Evolutionary conservation across 192 early-diverging fungal genomes (phyloP), one percentile per base, ranked within the genome.

Genomic region (Neocallimastix lanati): DNA sequence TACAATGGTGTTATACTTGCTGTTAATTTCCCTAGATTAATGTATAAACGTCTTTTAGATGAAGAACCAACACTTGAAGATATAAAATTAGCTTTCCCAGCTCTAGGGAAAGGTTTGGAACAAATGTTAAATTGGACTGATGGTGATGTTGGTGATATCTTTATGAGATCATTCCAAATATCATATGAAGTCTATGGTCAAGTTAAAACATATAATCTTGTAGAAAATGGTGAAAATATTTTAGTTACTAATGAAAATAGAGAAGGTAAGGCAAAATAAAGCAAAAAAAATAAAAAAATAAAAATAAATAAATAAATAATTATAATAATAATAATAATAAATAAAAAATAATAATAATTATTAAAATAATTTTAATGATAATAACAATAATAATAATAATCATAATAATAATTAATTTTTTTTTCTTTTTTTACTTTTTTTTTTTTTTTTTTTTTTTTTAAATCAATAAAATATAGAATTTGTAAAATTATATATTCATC

Each of bases 1-100:
- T 93, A 92, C 78, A 98, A 98, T 83, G 94, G 93, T 4, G 89
- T 98, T 13, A 89, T 93, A 18, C 80, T 95, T 6, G 88, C 89
- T 0, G 86, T 93, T 12, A 85, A 89, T 21, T 91, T 98, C 80
- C 93, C 94, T 7, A 83, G 83, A 21, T 80, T 95, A 11, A 82
- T 96, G 30, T 93, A 92, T 78, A 90, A 91, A 81, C 94, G 93
- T 84, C 83, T 91, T 6, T 76, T 91, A 6, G 89, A 87, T 67
- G 88, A 91, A 78, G 77, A 77, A 15, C 81, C 82, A 29, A 80
- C 85, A 28, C 80, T 92, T 78, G 82, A 85, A 21, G 86, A 89
- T 40, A 30, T 92, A 30, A 87, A 85, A 67, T 83, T 85, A 28
- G 86, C 86, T 12, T 93, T 92, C 83, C 92, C 92, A 27, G 78